phyloP scores from a whole-genome alignment of 768 basidiomycete genomes.

The Pleurotus djamor region DNA sequence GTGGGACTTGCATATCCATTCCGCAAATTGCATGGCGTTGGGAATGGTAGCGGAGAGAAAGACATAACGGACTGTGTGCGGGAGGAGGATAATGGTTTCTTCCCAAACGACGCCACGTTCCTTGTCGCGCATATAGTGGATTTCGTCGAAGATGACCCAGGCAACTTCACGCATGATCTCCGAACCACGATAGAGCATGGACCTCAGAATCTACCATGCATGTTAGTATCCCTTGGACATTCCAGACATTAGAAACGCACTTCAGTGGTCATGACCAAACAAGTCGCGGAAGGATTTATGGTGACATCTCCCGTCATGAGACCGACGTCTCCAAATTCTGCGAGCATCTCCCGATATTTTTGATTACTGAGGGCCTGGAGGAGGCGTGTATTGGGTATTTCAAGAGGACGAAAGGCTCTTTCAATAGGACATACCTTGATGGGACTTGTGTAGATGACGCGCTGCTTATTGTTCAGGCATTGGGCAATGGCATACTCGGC shows the following conservation, averaged over 20 bases:
- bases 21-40: conserved; percentile 98
- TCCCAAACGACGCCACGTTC: conserved; percentile 99
- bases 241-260: conserved; percentile 36
- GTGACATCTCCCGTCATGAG: conserved; percentile 99
- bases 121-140: conserved; percentile 99
- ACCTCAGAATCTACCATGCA: conserved; percentile 82
- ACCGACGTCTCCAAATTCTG: conserved; percentile 97
- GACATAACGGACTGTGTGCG: conserved; percentile 94
- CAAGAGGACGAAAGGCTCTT: not conserved
- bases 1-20: conserved; percentile 98
- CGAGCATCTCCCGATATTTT: conserved; percentile 97
- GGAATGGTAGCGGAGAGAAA: conserved; percentile 99
- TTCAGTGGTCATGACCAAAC: conserved; percentile 99
- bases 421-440: conserved; percentile 80
- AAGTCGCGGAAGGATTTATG: conserved; percentile 95
- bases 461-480: conserved; percentile 88
- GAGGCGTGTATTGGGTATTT: conserved; percentile 81
- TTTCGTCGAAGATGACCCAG: conserved; percentile 99
- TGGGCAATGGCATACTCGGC: conserved; percentile 99
- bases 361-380: conserved; percentile 93
- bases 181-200: conserved; percentile 98
- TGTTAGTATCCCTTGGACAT: not conserved
- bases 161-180: conserved; percentile 99
- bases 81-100: conserved; percentile 96
- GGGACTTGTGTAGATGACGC: conserved; percentile 98